Base-by-base conservation (phyloP, 768 basidiomycete genomes). In the Cyathus striatus region DNA sequence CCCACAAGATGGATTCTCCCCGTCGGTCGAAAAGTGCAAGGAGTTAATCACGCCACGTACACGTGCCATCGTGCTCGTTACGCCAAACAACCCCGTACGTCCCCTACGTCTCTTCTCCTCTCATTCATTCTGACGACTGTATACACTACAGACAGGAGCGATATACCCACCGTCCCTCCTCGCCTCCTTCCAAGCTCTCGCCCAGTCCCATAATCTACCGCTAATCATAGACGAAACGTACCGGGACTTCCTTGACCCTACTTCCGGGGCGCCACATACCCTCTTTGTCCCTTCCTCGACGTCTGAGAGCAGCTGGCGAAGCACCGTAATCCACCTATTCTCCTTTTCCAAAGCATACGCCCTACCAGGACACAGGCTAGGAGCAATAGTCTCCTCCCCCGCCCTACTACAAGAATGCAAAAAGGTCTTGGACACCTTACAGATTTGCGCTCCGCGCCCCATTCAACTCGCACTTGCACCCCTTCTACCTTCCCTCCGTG, bases 221-320 rank as follows among this genome's bases (percentile, higher is more conserved):
- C 72, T 92, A 18, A 70, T 92, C 26, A 38, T 94, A n/a, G 90
- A 94, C 60, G 89, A 91, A 62, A 92, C 90, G 1, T 94, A 94
- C 60, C 75, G 89, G 10, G 89, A 92, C 57, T 90, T 92, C 53
- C 59, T 75, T n/a, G n/a, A n/a, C n/a, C n/a, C n/a, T n/a, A 48
- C 64, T n/a, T 53, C 62, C 4, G 53, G 61, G 4, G 51, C 51
- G 16, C 75, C 85, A 2, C 85, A 87, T 53, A 46, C 50, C 24
- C 65, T 86, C 16, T 86, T 87, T 56, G 60, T 63, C 2, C 32
- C 57, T 2, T 46, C 30, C 61, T 76, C 39, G 73, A 76, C 58
- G 49, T 59, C 5, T 6, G 54, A 18, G 36, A 50, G 41, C 17
- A 10, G 63, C 20, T 91, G 88, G 88, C 67, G 84, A 17, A 57